Evolutionary conservation across 768 basidiomycete genomes (phyloP).

Genomic region (Naganishia vishniacii): DNA sequence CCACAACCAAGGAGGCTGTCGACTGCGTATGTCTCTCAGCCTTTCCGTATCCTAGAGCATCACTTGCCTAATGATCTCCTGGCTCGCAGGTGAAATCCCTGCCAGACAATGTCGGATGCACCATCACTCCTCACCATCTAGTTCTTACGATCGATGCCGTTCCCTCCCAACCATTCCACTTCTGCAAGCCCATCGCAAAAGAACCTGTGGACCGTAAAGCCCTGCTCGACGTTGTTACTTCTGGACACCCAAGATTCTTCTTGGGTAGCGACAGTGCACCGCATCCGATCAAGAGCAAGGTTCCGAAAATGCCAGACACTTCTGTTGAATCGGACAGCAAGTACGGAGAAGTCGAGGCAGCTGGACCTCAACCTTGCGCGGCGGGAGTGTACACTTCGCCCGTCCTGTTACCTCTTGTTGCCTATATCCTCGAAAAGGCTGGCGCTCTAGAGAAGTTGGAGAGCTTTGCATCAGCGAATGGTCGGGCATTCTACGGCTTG

Average conservation of each 20-base stretch:
- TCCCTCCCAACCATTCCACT: slow-evolving; percentile 91
- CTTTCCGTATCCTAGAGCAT: too few relatives aligned
- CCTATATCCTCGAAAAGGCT: slow-evolving; percentile 79
- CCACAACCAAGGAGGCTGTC: slow-evolving; percentile 84
- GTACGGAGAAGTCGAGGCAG: slow-evolving; percentile 24
- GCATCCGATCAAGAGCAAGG: slow-evolving; percentile 58
- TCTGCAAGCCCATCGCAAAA: slow-evolving; percentile 97
- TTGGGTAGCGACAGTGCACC: slow-evolving; percentile 95
- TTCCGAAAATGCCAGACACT: slow-evolving; percentile 31
- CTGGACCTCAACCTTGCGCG: slow-evolving; percentile 69
- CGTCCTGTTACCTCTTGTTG: slow-evolving; percentile 80
- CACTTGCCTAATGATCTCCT: background rate
- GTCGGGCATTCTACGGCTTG: slow-evolving; percentile 69
- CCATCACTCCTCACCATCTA: slow-evolving; percentile 95
- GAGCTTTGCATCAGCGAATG: slow-evolving; percentile 71
- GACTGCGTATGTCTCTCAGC: slow-evolving; percentile 67
- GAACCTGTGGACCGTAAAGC: slow-evolving; percentile 85
- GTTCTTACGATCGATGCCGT: slow-evolving; percentile 91
- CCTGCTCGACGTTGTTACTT: slow-evolving; percentile 63
- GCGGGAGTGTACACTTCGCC: slow-evolving; percentile 95
- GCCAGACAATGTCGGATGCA: slow-evolving; percentile 81
- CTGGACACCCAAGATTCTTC: slow-evolving; percentile 91
- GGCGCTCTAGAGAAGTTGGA: slow-evolving; percentile 75
- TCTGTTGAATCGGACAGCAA: slow-evolving; percentile 18
- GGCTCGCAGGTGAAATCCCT: slow-evolving; percentile 45